Evolutionary conservation across 768 basidiomycete species (phyloP).

Genomic region (Grammothele lineata): DNA sequence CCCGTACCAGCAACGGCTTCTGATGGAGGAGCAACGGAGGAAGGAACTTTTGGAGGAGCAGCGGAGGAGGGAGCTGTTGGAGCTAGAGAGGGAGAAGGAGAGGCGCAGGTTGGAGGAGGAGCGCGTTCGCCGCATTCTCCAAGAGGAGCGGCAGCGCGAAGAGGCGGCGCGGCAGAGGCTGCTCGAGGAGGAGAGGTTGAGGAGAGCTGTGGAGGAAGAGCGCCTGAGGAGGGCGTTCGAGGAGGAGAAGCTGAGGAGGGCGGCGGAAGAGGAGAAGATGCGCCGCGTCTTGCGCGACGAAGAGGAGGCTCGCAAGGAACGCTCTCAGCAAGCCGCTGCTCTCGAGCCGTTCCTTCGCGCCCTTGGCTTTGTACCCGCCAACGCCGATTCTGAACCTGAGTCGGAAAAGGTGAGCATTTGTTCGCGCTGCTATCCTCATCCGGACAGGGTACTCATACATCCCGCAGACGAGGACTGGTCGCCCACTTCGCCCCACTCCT

Average conservation of each 20-base stretch:
- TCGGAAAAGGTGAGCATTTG: slow-evolving; percentile 11
- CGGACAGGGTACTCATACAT: neutral
- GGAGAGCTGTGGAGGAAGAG: slow-evolving; percentile 10
- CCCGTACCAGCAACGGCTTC: slow-evolving; percentile 6
- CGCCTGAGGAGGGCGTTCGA: slow-evolving; percentile 8
- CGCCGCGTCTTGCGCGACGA: slow-evolving; percentile 11
- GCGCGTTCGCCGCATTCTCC: slow-evolving; percentile 14
- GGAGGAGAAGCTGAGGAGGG: slow-evolving; percentile 11
- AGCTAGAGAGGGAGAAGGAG: slow-evolving; percentile 11
- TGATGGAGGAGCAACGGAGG: slow-evolving; percentile 20
- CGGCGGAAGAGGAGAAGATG: slow-evolving; percentile 10
- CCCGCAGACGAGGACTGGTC: slow-evolving; percentile 5
- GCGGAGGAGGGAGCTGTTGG: slow-evolving; percentile 18
- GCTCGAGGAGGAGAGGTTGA: slow-evolving; percentile 16
- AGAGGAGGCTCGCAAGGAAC: slow-evolving; percentile 7
- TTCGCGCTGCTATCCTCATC: neutral
- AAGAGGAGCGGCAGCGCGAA: slow-evolving; percentile 14
- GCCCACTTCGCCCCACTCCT: slow-evolving; percentile 9
- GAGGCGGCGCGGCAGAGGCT: slow-evolving; percentile 12
- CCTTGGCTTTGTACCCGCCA: slow-evolving; percentile 9
- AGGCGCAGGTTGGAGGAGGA: slow-evolving; percentile 20
- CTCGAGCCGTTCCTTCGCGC: slow-evolving; percentile 15
- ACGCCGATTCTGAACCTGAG: slow-evolving; percentile 2
- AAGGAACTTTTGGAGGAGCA: slow-evolving; percentile 20
- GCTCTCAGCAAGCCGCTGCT: slow-evolving; percentile 4